phyloP scores from a whole-genome alignment of 2,329 filamentous ascomycete species.

The Alternaria rosae region DNA sequence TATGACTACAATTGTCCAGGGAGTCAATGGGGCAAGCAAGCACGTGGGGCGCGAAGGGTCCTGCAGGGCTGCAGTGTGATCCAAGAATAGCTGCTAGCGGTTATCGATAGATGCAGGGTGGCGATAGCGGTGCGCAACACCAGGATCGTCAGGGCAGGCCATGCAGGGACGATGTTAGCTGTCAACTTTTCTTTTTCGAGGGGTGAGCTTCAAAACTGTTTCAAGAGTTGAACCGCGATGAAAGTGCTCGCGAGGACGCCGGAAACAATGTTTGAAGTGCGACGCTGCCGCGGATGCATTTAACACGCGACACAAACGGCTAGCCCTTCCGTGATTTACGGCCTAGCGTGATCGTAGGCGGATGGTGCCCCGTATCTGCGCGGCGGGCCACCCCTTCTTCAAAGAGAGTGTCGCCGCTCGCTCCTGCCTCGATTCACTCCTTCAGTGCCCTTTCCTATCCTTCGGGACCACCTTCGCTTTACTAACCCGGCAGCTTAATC shows the following conservation, averaged over 20 bases:
- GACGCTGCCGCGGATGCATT: constrained; percentile 2
- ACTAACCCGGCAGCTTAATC: constrained; percentile 7
- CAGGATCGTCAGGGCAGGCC: not conserved
- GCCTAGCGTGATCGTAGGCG: not conserved
- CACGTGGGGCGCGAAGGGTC: not conserved
- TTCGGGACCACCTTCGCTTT: constrained; percentile 15
- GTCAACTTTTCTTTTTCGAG: not conserved
- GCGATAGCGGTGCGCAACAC: constrained; percentile 7
- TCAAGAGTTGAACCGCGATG: not conserved
- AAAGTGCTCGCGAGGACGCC: not conserved
- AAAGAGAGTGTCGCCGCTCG: constrained; percentile 6
- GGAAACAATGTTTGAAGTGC: not conserved
- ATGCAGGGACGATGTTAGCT: constrained; percentile 8
- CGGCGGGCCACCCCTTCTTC: constrained; percentile 9
- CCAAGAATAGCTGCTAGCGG: constrained; percentile 18
- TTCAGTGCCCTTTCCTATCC: not conserved
- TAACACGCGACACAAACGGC: not conserved
- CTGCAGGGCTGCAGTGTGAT: constrained; percentile 9
- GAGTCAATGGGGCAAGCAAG: constrained; percentile 3
- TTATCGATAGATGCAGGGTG: constrained; percentile 15
- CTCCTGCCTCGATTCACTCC: not conserved
- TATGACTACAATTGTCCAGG: not conserved
- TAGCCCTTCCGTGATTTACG: not conserved
- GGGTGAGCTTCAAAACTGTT: not conserved
- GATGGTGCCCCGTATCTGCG: constrained; percentile 8